Evolutionary conservation across 2,329 filamentous ascomycete species (phyloP).

Genomic region (Fusarium citri): DNA sequence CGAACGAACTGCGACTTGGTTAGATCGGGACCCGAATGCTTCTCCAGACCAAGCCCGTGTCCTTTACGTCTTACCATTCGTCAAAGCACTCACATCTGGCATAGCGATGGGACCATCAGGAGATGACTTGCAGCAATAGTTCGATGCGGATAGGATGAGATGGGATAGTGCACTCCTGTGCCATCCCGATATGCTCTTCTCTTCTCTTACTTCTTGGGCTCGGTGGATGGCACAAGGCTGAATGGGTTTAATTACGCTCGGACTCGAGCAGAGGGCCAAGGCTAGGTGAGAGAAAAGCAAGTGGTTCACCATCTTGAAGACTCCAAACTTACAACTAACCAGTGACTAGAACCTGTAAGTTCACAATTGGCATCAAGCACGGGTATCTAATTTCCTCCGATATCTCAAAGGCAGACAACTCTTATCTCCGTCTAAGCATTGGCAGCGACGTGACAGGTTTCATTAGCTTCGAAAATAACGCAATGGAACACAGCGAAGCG

Average conservation of each 20-base stretch:
- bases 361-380: background rate
- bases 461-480: conserved; percentile 3
- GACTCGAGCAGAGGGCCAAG: conserved; percentile 1
- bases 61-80: conserved; percentile 8
- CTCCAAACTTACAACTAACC: background rate
- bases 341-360: background rate
- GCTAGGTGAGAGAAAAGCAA: background rate
- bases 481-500: conserved; percentile 6
- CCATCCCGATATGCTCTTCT: conserved; percentile 3
- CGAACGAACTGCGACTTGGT: conserved; percentile 3
- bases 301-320: conserved; percentile 2
- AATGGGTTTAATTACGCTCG: conserved; percentile 38
- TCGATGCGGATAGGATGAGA: conserved; percentile 7
- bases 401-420: conserved; percentile 2
- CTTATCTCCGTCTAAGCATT: conserved; percentile 3
- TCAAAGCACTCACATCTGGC: conserved; percentile 10
- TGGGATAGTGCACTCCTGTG: background rate
- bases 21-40: conserved; percentile 10
- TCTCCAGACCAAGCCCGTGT: conserved; percentile 16
- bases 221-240: conserved; percentile 35
- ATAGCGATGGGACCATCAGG: conserved; percentile 24
- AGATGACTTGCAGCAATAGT: conserved; percentile 43
- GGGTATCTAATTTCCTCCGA: background rate
- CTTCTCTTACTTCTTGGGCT: background rate
- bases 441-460: background rate